Evolutionary conservation across 139 green algal genomes (phyloP), one percentile per base, ranked within the genome.

Genomic region (Volvox africanus): DNA sequence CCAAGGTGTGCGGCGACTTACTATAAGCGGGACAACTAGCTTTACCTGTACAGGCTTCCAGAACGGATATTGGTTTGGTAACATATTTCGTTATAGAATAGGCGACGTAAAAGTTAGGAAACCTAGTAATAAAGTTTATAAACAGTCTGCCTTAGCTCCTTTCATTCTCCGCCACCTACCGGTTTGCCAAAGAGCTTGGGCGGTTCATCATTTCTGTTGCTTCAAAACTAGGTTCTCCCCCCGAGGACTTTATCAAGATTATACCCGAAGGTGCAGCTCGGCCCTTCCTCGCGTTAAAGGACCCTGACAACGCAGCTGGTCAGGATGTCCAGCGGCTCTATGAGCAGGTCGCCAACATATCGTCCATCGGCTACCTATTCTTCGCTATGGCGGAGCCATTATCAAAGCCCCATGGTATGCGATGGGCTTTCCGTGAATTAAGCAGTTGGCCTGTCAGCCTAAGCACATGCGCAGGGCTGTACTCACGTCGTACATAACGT

Each of bases 351-450:
- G 24, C 44, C 75, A 65, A 6, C 73, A 44, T 32, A 18, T 44
- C 86, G 6, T 28, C 75, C 21, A 84, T 79, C 32, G 71, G 73
- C 12, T 90, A 90, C 75, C 65, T 85, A 21, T 71, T 89, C 19
- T 90, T 90, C 22, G 86, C 69, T 16, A 73, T 73, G n/a, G 86
- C 86, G 55, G n/a, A 89, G 20, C 85, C 85, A 16, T 44, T 89
- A 19, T 55, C 85, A 3, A 9, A 73, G 28, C 36, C 44, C 1
- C 22, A 32, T 2, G 85, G 85, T 89, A 30, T 0, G 85, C 26
- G 6, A 75, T 75, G 67, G 22, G 9, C 2, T 75, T 75, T 2
- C 3, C 24, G 3, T 32, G 67, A 12, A 24, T 75, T 75, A 3
- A 32, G 24, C 67, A 75, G 67, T 24, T 6, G 67, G 24, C n/a